phyloP scores from a whole-genome alignment of 352 stramenopile genomes.

The Pythium monospermum region DNA sequence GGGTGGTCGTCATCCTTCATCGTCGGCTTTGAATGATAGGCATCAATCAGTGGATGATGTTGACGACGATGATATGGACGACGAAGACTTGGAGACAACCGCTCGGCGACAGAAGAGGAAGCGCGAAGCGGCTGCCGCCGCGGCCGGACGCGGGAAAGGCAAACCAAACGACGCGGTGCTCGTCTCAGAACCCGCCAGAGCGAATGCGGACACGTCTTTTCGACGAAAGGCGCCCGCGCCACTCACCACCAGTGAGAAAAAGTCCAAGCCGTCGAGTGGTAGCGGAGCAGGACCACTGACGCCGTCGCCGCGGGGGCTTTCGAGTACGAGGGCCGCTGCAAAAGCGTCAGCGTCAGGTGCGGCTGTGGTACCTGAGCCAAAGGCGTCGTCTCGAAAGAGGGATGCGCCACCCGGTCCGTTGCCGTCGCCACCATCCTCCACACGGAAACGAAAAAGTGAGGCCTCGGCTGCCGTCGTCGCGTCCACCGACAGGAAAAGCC shows the following conservation, averaged over 20 bases:
- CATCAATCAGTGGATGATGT: not conserved
- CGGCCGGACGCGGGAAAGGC: not conserved
- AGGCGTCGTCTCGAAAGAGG: conserved; percentile 8
- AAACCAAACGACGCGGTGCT: not conserved
- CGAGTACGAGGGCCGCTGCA: not conserved
- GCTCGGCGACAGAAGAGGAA: conserved; percentile 25
- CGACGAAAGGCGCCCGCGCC: conserved; percentile 15
- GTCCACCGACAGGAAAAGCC: conserved; percentile 3
- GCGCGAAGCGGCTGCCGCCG: conserved; percentile 6
- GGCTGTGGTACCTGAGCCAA: conserved; percentile 2
- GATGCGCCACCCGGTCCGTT: not conserved
- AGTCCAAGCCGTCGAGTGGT: not conserved
- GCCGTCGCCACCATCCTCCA: not conserved
- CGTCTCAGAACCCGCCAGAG: too few relatives aligned
- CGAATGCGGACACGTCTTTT: conserved; percentile 4
- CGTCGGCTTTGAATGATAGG: too few relatives aligned
- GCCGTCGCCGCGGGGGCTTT: conserved; percentile 12
- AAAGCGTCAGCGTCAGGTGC: not conserved
- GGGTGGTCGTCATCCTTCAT: too few relatives aligned
- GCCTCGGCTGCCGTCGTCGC: not conserved
- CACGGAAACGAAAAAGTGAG: conserved; percentile 14
- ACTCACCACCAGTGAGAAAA: conserved; percentile 4
- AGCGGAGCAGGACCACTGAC: not conserved
- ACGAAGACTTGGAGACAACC: not conserved
- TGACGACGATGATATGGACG: not conserved